These are phyloP conservation scores for Xenoacremonium recifei DNA, from an alignment of 2,329 filamentous ascomycete genomes.

Conservation along the genomic window DNA sequence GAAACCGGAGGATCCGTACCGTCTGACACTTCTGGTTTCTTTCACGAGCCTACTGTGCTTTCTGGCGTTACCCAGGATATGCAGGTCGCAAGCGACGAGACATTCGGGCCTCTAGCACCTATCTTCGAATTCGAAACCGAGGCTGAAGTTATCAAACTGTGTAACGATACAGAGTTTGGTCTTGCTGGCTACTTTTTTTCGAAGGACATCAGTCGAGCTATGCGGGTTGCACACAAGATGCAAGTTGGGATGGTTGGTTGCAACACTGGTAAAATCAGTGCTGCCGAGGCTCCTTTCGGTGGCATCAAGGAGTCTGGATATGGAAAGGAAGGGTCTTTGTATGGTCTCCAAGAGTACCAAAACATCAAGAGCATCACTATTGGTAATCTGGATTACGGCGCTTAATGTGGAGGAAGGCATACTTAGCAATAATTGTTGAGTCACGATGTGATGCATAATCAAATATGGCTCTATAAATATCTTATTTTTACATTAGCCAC, in stretches of 20 bases:
- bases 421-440: no score
- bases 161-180: constrained; percentile 63
- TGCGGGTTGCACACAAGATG: constrained; percentile 39
- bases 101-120: constrained; percentile 67
- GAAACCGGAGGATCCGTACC: constrained; percentile 53
- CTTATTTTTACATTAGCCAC: no score
- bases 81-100: constrained; percentile 64
- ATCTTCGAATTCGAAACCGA: constrained; percentile 65
- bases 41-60: constrained; percentile 67
- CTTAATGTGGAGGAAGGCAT: no score
- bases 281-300: constrained; percentile 58
- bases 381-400: constrained; percentile 3
- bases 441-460: no score
- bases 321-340: constrained; percentile 67
- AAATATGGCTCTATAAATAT: no score
- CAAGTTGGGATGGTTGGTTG: constrained; percentile 34
- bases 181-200: constrained; percentile 69
- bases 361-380: constrained; percentile 35
- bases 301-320: constrained; percentile 75
- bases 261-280: constrained; percentile 40
- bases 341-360: constrained; percentile 64
- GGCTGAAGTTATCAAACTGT: constrained; percentile 63
- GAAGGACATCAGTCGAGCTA: constrained; percentile 30
- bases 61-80: constrained; percentile 63
- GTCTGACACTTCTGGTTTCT: constrained; percentile 60